Base-by-base conservation (phyloP, 2,329 filamentous ascomycete genomes). In the Sporothrix luriei region DNA sequence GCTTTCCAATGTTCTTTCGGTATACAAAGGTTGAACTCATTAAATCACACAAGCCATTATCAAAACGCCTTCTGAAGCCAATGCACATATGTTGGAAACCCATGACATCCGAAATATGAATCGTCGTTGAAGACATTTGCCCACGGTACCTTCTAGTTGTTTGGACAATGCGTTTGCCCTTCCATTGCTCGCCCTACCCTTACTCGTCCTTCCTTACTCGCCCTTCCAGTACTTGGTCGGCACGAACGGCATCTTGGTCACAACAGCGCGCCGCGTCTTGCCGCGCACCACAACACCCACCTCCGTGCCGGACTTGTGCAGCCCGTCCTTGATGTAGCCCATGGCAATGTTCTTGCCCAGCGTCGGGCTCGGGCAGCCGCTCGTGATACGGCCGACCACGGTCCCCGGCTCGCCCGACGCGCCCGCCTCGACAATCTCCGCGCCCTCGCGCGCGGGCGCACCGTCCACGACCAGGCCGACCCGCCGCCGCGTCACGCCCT, bases 321-420 rank as follows among this genome's bases (percentile, higher is more conserved):
- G 81, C 0, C 92, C 92, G 73, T 91, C 88, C 80, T 88, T 88
- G 77, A 97, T 84, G 77, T 97, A 97, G 0, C 90, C 95, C 95
- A 99, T 99, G 69, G 94, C 93, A 72, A 99, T 94, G 79, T 98
- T 97, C 83, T 91, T 91, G 73, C 90, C 89, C 62, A 97, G 82
- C 0, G 90, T 92, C 2, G 95, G 95, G 77, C 91, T 94, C 0
- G 95, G 95, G 74, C 93, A 92, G 19, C 95, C 95, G 74, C 92
- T 97, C 5, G 95, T 99, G 72, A 99, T 84, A 48, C 83, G 85
- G 16, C 95, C 95, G 69, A 98, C 85, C 74, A 87, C 86, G 66
- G 68, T 21, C 2, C 21, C 52, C 5, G 65, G 16, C 26, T 29
- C 43, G 55, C 48, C 49, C 14, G 73, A 72, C 13, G 71, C 78